These are phyloP conservation scores for Panicum hallii DNA, from an alignment of 202 grass and related monocot genomes.

Conservation along the genomic window DNA sequence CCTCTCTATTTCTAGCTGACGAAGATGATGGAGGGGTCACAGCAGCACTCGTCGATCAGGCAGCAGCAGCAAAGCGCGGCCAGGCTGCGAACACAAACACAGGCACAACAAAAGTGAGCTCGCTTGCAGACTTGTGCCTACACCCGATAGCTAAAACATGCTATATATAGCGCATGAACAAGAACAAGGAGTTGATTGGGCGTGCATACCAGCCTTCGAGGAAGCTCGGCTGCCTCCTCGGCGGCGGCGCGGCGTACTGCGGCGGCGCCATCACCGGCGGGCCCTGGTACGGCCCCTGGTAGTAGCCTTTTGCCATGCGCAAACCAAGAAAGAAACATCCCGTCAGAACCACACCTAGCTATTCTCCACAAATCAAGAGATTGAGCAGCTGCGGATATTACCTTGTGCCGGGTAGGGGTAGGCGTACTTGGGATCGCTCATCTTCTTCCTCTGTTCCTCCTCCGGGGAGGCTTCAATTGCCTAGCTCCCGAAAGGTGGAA, in stretches of 20 bases:
- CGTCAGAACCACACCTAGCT: not conserved
- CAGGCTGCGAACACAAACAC: slow-evolving; percentile 49
- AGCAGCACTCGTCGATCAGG: slow-evolving; percentile 93
- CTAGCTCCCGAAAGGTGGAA: not conserved
- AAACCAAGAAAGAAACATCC: not conserved
- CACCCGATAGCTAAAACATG: too few relatives aligned
- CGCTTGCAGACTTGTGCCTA: not conserved
- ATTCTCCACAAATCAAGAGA: not conserved
- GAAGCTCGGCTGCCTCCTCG: slow-evolving; percentile 56
- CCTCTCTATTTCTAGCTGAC: slow-evolving; percentile 38
- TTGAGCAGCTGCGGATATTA: not conserved
- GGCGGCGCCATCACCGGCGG: slow-evolving; percentile 84
- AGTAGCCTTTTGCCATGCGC: slow-evolving; percentile 19
- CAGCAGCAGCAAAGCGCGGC: slow-evolving; percentile 95
- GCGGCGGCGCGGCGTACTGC: slow-evolving; percentile 70
- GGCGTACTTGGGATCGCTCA: slow-evolving; percentile 86
- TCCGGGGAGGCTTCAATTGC: too few relatives aligned
- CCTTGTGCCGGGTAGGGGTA: slow-evolving; percentile 90
- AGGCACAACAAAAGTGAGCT: not conserved
- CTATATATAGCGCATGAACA: not conserved
- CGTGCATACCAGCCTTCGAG: slow-evolving; percentile 79
- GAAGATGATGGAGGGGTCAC: slow-evolving; percentile 85
- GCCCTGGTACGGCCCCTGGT: slow-evolving; percentile 74
- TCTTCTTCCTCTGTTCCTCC: not conserved
- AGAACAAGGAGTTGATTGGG: not conserved